Conservation (phyloP, 805 yeast species). For the Ogataea philodendri region DNA sequence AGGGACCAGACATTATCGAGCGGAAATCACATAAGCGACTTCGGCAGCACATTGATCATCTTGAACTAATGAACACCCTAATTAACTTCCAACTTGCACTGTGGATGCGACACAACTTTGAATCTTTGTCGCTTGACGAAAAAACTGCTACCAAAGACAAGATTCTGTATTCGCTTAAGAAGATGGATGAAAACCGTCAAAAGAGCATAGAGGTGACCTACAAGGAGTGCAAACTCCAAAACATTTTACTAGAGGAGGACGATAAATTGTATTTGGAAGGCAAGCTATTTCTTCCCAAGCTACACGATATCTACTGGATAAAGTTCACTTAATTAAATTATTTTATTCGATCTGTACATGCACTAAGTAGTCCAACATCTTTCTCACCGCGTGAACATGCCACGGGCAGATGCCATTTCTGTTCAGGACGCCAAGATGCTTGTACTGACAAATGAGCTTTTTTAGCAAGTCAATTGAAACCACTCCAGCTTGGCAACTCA, state of each 20-base stretch:
- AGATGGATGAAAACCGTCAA: slow-evolving; percentile 10
- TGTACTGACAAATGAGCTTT: slow-evolving; percentile 56
- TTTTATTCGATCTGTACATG: slow-evolving; percentile 50
- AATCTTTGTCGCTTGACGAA: not conserved
- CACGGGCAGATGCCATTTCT: slow-evolving; percentile 49
- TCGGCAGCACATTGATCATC: not conserved
- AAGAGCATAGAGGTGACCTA: slow-evolving; percentile 10
- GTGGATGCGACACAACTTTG: slow-evolving; percentile 19
- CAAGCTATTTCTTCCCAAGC: slow-evolving; percentile 1
- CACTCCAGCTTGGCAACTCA: slow-evolving; percentile 73
- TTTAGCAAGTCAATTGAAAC: slow-evolving; percentile 53
- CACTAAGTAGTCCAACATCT: slow-evolving; percentile 54
- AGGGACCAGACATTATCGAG: slow-evolving; percentile 12
- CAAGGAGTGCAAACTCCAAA: slow-evolving; percentile 6
- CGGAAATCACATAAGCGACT: not conserved
- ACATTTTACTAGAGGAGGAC: slow-evolving; percentile 1
- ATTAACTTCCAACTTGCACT: slow-evolving; percentile 17
- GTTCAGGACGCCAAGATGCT: slow-evolving; percentile 41
- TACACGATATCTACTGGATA: slow-evolving; percentile 6
- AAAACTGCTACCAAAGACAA: slow-evolving; percentile 1
- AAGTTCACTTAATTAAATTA: slow-evolving; percentile 3
- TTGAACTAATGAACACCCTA: slow-evolving; percentile 10
- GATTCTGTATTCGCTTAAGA: slow-evolving; percentile 7
- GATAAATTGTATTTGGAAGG: slow-evolving; percentile 1
- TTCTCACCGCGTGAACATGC: slow-evolving; percentile 69